phyloP scores from a whole-genome alignment of 495 filamentous ascomycete species.

The Aspergillus funiculosus region DNA sequence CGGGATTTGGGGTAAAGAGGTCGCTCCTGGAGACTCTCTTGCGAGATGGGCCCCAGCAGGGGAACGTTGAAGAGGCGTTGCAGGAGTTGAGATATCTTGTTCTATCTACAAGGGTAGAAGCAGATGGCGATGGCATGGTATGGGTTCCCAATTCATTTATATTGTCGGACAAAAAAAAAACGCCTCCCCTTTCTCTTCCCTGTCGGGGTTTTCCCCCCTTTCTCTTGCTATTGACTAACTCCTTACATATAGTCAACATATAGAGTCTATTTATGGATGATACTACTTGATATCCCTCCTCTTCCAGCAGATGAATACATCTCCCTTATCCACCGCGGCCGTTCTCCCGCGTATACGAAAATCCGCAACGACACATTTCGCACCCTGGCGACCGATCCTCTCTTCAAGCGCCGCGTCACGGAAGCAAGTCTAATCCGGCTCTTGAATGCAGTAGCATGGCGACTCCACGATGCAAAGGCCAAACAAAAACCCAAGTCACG shows the following conservation, averaged over 20 bases:
- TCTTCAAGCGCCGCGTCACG: conserved; percentile 90
- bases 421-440: conserved; percentile 93
- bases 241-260: conserved; percentile 64
- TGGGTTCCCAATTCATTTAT: not conserved
- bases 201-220: conserved; percentile 9
- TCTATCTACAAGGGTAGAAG: conserved; percentile 70
- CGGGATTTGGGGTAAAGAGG: conserved; percentile 52
- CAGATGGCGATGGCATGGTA: conserved; percentile 89
- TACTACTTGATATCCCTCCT: conserved; percentile 79
- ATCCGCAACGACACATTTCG: conserved; percentile 98
- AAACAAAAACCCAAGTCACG: conserved; percentile 32
- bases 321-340: conserved; percentile 81
- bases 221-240: conserved; percentile 11
- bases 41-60: conserved; percentile 66
- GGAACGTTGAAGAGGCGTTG: conserved; percentile 59
- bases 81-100: conserved; percentile 72
- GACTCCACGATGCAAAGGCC: conserved; percentile 69
- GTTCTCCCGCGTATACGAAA: conserved; percentile 90
- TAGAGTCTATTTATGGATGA: conserved; percentile 92
- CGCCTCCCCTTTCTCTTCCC: not conserved
- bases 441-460: conserved; percentile 96
- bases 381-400: conserved; percentile 87
- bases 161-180: not conserved
- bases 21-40: conserved; percentile 59
- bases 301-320: conserved; percentile 83